Conservation (phyloP, 805 yeast genomes). For the Wickerhamiella hasegawae region DNA sequence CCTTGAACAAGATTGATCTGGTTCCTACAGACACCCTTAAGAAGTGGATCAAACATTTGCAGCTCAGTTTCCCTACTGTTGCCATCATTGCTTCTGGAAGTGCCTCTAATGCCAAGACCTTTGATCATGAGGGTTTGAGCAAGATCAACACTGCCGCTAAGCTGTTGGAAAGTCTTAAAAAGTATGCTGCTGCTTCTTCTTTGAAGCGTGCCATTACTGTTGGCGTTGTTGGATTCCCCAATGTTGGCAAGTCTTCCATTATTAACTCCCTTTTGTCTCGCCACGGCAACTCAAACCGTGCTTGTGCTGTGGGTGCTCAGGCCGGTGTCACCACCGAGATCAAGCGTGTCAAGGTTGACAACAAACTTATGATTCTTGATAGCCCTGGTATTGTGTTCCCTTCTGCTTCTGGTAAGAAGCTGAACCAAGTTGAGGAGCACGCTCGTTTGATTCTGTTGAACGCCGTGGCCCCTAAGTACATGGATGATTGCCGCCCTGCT, state of each 20-base stretch:
- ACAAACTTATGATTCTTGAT: slow-evolving; percentile 74
- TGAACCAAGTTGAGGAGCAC: slow-evolving; percentile 42
- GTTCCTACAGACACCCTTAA: slow-evolving; percentile 73
- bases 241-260: slow-evolving; percentile 90
- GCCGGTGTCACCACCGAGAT: slow-evolving; percentile 93
- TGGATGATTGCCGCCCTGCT: slow-evolving; percentile 73
- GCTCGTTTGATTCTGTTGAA: slow-evolving; percentile 81
- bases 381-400: slow-evolving; percentile 99
- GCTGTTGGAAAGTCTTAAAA: slow-evolving; percentile 64
- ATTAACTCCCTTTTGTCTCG: slow-evolving; percentile 70
- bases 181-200: slow-evolving; percentile 69
- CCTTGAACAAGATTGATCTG: slow-evolving; percentile 83
- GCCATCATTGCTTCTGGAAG: slow-evolving; percentile 67
- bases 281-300: slow-evolving; percentile 45
- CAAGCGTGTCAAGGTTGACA: slow-evolving; percentile 85
- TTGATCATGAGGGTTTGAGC: slow-evolving; percentile 54
- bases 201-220: slow-evolving; percentile 80
- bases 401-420: slow-evolving; percentile 24
- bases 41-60: slow-evolving; percentile 69
- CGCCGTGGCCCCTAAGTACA: slow-evolving; percentile 77
- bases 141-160: slow-evolving; percentile 56
- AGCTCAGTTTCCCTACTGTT: slow-evolving; percentile 76
- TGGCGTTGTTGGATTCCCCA: slow-evolving; percentile 95
- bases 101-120: slow-evolving; percentile 50
- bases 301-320: slow-evolving; percentile 94